Evolutionary conservation across 2,329 filamentous ascomycete genomes (phyloP).

Genomic region (Teratosphaeria gauchensis): DNA sequence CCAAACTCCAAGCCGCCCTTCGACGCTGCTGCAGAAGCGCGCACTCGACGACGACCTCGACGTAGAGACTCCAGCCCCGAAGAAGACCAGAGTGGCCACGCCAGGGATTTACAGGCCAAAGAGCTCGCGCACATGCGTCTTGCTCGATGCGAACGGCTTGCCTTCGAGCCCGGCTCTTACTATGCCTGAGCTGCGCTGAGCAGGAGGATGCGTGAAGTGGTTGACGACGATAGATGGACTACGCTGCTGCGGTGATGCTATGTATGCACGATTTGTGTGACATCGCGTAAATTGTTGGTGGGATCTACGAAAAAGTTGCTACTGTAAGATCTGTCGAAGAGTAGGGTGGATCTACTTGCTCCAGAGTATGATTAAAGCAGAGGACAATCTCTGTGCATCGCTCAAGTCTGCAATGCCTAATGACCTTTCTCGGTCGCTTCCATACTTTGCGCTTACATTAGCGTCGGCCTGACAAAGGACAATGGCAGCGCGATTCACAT

Average conservation of each 20-base stretch:
- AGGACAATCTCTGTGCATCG: background rate
- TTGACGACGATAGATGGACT: background rate
- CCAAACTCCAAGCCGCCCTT: constrained; percentile 7
- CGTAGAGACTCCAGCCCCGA: background rate
- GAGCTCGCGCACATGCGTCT: constrained; percentile 10
- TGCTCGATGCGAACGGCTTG: constrained; percentile 15
- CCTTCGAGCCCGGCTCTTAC: constrained; percentile 13
- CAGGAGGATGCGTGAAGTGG: background rate
- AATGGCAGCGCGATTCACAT: background rate
- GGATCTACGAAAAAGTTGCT: background rate
- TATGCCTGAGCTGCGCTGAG: background rate
- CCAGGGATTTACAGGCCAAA: constrained; percentile 8
- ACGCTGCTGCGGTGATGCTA: background rate
- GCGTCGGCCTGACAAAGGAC: too few species aligned
- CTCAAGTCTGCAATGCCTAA: background rate
- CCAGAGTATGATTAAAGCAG: background rate
- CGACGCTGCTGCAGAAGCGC: constrained; percentile 2
- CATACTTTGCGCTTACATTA: background rate
- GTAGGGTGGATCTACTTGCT: background rate
- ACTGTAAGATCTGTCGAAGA: background rate
- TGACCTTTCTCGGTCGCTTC: background rate
- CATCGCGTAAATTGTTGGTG: background rate
- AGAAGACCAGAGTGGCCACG: constrained; percentile 4
- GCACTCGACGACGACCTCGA: constrained; percentile 3
- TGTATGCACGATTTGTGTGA: background rate